phyloP scores from a whole-genome alignment of 345 rosid species.

The Microcos paniculata region DNA sequence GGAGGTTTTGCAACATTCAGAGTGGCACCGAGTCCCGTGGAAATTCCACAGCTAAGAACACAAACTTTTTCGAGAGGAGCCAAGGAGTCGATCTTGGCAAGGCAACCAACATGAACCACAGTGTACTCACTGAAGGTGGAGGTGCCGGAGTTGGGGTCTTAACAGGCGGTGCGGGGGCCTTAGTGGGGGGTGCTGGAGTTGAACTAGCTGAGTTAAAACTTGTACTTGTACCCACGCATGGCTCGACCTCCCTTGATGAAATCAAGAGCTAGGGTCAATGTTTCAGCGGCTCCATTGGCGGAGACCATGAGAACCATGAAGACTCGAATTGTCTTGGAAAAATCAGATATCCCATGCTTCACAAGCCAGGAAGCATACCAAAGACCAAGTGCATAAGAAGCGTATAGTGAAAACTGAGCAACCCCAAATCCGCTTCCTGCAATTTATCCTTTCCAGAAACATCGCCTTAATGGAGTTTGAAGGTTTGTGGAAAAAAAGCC shows the following conservation, averaged over 20 bases:
- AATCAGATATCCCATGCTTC: constrained; percentile 96
- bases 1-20: too few species aligned
- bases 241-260: constrained; percentile 98
- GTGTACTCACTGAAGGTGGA: too few species aligned
- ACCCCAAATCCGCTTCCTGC: constrained; percentile 96
- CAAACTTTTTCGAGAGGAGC: too few species aligned
- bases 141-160: too few species aligned
- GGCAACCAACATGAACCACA: too few species aligned
- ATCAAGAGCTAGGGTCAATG: constrained; percentile 92
- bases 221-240: too few species aligned
- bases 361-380: constrained; percentile 99
- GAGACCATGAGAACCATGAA: constrained; percentile 99
- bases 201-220: too few species aligned
- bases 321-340: constrained; percentile 92
- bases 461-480: constrained; percentile 69
- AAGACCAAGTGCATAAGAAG: constrained; percentile 96
- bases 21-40: too few species aligned
- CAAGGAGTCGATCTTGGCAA: too few species aligned
- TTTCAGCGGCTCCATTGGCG: constrained; percentile 98
- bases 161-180: too few species aligned
- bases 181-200: too few species aligned
- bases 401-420: constrained; percentile 91
- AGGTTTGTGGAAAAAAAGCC: constrained; percentile 79
- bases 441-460: constrained; percentile 99
- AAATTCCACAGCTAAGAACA: too few species aligned